Percentiles rank a stretch among this genome's conserved stretches.
These are phyloP conservation scores for Hirsutella minnesotensis DNA, from an alignment of 2,329 filamentous ascomycete genomes.

Conservation along the genomic window DNA sequence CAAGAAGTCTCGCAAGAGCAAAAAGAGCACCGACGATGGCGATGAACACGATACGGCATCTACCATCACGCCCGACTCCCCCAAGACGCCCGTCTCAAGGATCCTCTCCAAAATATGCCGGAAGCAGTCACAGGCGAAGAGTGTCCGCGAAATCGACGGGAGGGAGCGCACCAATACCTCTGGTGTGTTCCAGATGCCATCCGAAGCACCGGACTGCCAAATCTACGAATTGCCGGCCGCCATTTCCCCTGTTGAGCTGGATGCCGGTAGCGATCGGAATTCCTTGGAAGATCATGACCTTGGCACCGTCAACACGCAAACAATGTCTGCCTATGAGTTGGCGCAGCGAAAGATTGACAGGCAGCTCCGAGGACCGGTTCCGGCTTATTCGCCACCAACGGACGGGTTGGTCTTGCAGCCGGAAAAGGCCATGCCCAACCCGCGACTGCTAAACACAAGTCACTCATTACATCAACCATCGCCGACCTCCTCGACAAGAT, in stretches of 20 bases:
- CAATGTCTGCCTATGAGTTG: conserved; percentile 36
- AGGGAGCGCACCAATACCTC: not conserved
- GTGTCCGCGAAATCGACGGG: conserved; percentile 6
- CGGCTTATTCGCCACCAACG: conserved; percentile 33
- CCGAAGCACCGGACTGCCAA: conserved; percentile 29
- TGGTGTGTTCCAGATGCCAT: conserved; percentile 13
- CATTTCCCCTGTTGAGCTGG: conserved; percentile 34
- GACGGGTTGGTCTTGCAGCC: conserved; percentile 13
- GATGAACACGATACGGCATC: conserved; percentile 24
- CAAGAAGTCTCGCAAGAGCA: conserved; percentile 15
- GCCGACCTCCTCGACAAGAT: conserved; percentile 9
- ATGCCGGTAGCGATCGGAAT: conserved; percentile 24
- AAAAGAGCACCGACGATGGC: conserved; percentile 10
- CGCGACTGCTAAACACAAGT: conserved; percentile 2
- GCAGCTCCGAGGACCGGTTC: conserved; percentile 37
- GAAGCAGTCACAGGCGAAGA: conserved; percentile 18
- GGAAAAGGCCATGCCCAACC: conserved; percentile 17
- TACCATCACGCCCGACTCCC: conserved; percentile 15
- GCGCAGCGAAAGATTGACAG: conserved; percentile 37
- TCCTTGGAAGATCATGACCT: conserved; percentile 28
- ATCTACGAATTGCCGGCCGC: conserved; percentile 40
- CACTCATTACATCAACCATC: conserved; percentile 2
- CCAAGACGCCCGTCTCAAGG: conserved; percentile 12
- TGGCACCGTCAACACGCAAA: conserved; percentile 25
- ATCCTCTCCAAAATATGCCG: conserved; percentile 31